These are phyloP conservation scores for Arthrinium puccinioides DNA, from an alignment of 2,329 filamentous ascomycete genomes.

Conservation along the genomic window DNA sequence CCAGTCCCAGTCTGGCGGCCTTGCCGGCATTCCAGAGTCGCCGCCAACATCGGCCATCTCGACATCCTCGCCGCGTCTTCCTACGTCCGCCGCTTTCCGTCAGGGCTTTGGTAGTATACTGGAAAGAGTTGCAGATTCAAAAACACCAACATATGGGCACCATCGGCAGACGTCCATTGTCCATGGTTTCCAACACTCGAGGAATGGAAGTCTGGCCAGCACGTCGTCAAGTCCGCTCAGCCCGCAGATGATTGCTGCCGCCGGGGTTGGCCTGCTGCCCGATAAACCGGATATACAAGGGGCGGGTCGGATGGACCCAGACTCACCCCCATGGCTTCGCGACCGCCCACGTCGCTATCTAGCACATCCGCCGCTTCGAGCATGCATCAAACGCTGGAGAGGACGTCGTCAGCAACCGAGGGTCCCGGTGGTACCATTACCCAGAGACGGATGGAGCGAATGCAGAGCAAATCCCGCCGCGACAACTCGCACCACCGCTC, in stretches of 20 bases:
- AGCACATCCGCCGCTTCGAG: conserved; percentile 29
- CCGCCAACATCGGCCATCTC: conserved; percentile 18
- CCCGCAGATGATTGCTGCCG: conserved; percentile 74
- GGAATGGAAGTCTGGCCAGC: conserved; percentile 82
- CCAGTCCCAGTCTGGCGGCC: conserved; percentile 22
- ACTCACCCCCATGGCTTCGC: conserved; percentile 28
- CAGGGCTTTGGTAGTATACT: conserved; percentile 32
- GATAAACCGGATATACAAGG: conserved; percentile 46
- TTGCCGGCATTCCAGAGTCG: conserved; percentile 23
- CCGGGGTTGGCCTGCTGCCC: conserved; percentile 45
- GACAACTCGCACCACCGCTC: conserved; percentile 71
- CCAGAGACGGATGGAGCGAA: conserved; percentile 50
- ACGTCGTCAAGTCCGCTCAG: conserved; percentile 78
- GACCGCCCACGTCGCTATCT: conserved; percentile 41
- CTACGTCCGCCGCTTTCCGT: conserved; percentile 30
- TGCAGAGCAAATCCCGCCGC: conserved; percentile 61
- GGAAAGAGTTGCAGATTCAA: conserved; percentile 49
- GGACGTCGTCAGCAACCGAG: conserved; percentile 40
- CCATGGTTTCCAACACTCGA: conserved; percentile 86
- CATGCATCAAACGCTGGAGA: conserved; percentile 29
- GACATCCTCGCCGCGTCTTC: conserved; percentile 28
- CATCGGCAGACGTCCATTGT: conserved; percentile 96
- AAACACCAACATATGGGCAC: conserved; percentile 63
- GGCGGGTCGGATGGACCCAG: conserved; percentile 37
- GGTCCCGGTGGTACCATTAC: conserved; percentile 32